These are phyloP conservation scores for Floccularia luteovirens DNA, from an alignment of 768 basidiomycete genomes.

Conservation along the genomic window DNA sequence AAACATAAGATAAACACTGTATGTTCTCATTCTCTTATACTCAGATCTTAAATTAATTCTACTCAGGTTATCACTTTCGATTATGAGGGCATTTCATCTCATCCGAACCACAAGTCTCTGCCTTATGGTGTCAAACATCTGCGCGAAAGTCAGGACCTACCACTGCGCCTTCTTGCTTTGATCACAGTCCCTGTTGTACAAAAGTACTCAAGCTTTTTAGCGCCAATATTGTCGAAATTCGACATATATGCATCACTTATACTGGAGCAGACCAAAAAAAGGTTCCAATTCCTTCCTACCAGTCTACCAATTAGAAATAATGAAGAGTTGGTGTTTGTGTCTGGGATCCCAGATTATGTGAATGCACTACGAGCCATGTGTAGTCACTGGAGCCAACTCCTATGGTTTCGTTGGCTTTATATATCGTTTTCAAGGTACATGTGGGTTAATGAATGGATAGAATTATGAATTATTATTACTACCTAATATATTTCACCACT, in stretches of 20 bases:
- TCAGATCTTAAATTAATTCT: background rate
- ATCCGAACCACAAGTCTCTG: slow-evolving; percentile 81
- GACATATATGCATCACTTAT: slow-evolving; percentile 21
- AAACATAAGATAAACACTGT: slow-evolving; percentile 59
- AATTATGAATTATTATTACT: too few relatives aligned
- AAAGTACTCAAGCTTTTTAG: slow-evolving; percentile 61
- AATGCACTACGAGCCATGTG: slow-evolving; percentile 62
- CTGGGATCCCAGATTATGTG: slow-evolving; percentile 47
- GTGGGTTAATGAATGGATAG: slow-evolving; percentile 86
- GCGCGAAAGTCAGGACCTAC: slow-evolving; percentile 14
- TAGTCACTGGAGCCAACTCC: slow-evolving; percentile 67
- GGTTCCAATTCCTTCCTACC: slow-evolving; percentile 9
- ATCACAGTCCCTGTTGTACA: slow-evolving; percentile 42
- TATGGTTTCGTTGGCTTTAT: slow-evolving; percentile 89
- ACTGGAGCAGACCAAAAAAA: slow-evolving; percentile 16
- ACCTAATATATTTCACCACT: background rate
- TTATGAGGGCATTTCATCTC: slow-evolving; percentile 62
- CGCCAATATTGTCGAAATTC: slow-evolving; percentile 42
- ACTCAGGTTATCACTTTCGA: slow-evolving; percentile 87
- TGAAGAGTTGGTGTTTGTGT: slow-evolving; percentile 46
- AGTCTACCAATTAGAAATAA: background rate
- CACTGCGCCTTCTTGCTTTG: slow-evolving; percentile 48
- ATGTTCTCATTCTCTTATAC: slow-evolving; percentile 13
- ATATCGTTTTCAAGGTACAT: slow-evolving; percentile 77
- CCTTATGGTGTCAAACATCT: slow-evolving; percentile 46